These are phyloP conservation scores for Candida caryicola DNA, from an alignment of 805 yeast species.

Conservation along the genomic window DNA sequence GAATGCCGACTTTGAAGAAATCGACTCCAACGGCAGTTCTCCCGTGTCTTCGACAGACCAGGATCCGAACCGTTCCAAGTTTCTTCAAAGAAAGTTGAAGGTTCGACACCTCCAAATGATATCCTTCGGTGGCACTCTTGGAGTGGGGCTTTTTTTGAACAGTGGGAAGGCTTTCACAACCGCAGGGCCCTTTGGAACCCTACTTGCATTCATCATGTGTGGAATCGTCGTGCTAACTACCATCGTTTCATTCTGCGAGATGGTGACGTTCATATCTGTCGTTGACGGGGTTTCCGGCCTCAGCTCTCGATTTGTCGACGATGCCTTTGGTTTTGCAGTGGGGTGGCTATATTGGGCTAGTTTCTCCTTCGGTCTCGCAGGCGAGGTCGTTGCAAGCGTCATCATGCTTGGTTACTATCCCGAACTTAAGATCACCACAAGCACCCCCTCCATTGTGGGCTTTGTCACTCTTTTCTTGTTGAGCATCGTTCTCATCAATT, in stretches of 20 bases:
- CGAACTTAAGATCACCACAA: constrained; percentile 48
- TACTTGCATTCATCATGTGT: constrained; percentile 61
- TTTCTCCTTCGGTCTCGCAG: constrained; percentile 69
- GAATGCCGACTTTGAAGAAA: background rate
- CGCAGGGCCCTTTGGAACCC: constrained; percentile 76
- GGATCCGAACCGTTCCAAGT: constrained; percentile 8
- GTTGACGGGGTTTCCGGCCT: constrained; percentile 77
- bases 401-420: constrained; percentile 71
- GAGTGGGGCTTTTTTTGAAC: constrained; percentile 69
- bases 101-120: constrained; percentile 74
- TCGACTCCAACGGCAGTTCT: background rate
- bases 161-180: constrained; percentile 71
- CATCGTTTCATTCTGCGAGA: constrained; percentile 74
- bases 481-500: constrained; percentile 50
- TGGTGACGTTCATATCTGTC: constrained; percentile 76
- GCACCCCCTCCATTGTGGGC: constrained; percentile 46
- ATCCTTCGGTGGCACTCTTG: constrained; percentile 75
- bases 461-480: constrained; percentile 60
- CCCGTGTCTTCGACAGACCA: background rate
- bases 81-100: constrained; percentile 55
- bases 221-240: constrained; percentile 68
- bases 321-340: constrained; percentile 70
- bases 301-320: constrained; percentile 72
- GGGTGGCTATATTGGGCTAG: constrained; percentile 76
- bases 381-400: constrained; percentile 78